Evolutionary conservation across 2,329 filamentous ascomycete species (phyloP), one percentile per base, ranked within the genome.

Genomic region (Chaetomium globosum): DNA sequence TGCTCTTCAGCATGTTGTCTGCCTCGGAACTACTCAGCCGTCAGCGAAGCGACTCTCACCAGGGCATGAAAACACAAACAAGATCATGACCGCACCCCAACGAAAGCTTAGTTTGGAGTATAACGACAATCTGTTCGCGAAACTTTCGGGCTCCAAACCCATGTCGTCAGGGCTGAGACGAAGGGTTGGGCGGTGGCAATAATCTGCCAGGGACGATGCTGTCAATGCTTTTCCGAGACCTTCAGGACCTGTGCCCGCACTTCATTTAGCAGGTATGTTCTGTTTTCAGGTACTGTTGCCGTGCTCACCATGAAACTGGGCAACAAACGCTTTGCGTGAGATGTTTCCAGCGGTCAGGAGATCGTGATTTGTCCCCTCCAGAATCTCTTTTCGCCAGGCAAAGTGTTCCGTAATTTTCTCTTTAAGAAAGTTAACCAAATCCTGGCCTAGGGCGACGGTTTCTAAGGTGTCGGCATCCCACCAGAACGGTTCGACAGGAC

Each of bases 71-170:
- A 6, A 26, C 12, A 21, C 53, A 3, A 30, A 57, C 60, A 63
- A 4, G 1, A 39, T 9, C 7, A 63, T 16, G 12, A 63, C 31
- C 16, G 60, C 53, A 6, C 60, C 60, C 60, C 60, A 63, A 19
- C 53, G 53, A 23, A 30, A 21, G 30, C 43, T 23, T 1, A 63
- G 53, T 2, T 52, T 30, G 1, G 30, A 30, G 19, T 63, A 63
- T 2, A 21, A 9, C 5, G 31, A 51, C 19, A 63, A 16, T 16
- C 28, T 57, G 4, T 36, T 26, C 0, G 28, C 30, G 10, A 49
- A 56, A 2, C 7, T 7, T 7, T 13, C 23, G 1, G 3, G 9
- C 7, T 62, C 39, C 43, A 31, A 2, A 2, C 60, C 60, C 43
- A 62, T 9, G 8, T 62, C 52, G 13, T 28, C 60, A n/a, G 60